These are phyloP conservation scores for Trichoderma aggressivum DNA, from an alignment of 2,329 filamentous ascomycete genomes.

Conservation along the genomic window DNA sequence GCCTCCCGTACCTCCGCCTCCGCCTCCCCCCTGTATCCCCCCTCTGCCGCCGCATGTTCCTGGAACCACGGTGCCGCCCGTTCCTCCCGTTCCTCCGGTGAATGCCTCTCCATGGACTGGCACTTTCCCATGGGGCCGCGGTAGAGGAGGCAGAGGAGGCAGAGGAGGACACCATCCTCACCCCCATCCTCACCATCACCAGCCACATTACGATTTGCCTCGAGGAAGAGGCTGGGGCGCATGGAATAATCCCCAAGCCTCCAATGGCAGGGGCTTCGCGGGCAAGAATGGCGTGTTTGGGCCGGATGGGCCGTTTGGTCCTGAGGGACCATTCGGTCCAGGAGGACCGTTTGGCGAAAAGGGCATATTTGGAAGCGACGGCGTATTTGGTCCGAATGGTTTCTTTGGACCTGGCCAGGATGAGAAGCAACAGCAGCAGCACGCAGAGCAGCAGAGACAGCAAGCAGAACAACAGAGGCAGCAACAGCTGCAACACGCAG, in stretches of 20 bases:
- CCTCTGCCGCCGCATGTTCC: slow-evolving; percentile 1
- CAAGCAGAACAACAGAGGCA: neutral
- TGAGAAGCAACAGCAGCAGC: neutral
- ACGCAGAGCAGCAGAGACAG: neutral
- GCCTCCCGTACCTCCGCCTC: neutral
- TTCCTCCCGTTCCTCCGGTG: neutral
- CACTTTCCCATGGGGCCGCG: slow-evolving; percentile 11
- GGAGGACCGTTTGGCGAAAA: slow-evolving; percentile 17
- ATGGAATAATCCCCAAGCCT: neutral
- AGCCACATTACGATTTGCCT: neutral
- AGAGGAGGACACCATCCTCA: neutral
- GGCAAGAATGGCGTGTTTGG: slow-evolving; percentile 18
- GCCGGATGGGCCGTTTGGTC: slow-evolving; percentile 13
- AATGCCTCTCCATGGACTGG: neutral
- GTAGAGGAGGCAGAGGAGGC: slow-evolving; percentile 15
- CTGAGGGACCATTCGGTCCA: slow-evolving; percentile 16
- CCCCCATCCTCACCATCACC: neutral
- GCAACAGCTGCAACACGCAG: neutral
- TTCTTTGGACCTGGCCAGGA: neutral
- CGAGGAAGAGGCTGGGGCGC: slow-evolving; percentile 16
- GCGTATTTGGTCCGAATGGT: neutral
- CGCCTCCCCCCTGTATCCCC: neutral
- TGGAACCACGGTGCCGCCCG: neutral
- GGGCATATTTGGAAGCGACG: neutral
- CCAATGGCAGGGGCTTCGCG: neutral